Evolutionary conservation across 2,329 filamentous ascomycete genomes (phyloP).

Genomic region (Botrytis deweyae): DNA sequence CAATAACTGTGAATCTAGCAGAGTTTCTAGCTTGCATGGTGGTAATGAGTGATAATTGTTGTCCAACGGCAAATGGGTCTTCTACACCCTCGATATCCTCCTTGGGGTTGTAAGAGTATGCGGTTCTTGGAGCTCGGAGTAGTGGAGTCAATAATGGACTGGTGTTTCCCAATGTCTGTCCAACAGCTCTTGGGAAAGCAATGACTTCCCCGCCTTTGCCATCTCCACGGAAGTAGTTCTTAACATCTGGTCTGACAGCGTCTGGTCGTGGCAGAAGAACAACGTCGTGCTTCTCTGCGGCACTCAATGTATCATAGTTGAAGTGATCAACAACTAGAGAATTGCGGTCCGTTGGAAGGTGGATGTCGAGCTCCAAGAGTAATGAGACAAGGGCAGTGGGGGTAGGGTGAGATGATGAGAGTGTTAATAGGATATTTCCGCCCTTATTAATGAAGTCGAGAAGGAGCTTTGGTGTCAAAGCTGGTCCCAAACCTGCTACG

Average conservation of each 20-base stretch:
- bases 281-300: conserved; percentile 83
- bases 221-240: conserved; percentile 72
- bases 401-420: conserved; percentile 69
- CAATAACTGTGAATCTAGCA: conserved; percentile 81
- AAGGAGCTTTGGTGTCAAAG: conserved; percentile 79
- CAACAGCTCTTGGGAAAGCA: conserved; percentile 78
- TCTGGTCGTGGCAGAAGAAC: conserved; percentile 72
- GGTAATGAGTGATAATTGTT: conserved; percentile 82
- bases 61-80: conserved; percentile 80
- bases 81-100: conserved; percentile 72
- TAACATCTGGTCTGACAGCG: conserved; percentile 64
- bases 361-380: conserved; percentile 84
- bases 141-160: conserved; percentile 78
- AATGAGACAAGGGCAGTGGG: conserved; percentile 74
- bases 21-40: conserved; percentile 90
- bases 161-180: conserved; percentile 74
- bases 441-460: conserved; percentile 89
- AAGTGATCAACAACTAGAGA: conserved; percentile 92
- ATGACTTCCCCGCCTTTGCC: conserved; percentile 55
- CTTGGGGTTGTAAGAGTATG: conserved; percentile 93
- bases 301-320: conserved; percentile 77
- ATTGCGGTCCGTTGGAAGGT: conserved; percentile 81
- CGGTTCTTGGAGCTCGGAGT: conserved; percentile 76
- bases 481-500: conserved; percentile 73
- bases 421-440: conserved; percentile 85